These are phyloP conservation scores for Metschnikowia drakensbergensis DNA, from an alignment of 805 yeast species.

Conservation along the genomic window DNA sequence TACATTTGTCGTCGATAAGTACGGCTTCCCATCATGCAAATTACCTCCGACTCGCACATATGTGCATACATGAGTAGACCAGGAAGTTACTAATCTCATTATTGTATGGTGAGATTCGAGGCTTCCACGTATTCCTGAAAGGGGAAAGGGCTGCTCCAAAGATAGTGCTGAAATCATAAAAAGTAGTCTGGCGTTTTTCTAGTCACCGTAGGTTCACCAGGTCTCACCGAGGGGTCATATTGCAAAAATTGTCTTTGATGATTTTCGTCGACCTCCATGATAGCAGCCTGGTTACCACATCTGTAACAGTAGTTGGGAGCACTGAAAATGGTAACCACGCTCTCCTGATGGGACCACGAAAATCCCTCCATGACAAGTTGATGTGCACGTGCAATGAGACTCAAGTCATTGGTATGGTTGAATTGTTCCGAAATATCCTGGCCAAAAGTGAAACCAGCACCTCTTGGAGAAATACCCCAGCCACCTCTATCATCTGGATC, in stretches of 20 bases:
- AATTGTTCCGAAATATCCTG: conserved; percentile 92
- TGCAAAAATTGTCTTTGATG: conserved; percentile 89
- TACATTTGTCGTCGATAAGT: conserved; percentile 3
- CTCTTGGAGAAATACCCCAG: conserved; percentile 97
- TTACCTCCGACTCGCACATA: background rate
- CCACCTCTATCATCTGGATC: conserved; percentile 98
- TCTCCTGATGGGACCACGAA: conserved; percentile 91
- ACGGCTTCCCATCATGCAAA: conserved; percentile 1
- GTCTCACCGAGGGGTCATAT: conserved; percentile 94
- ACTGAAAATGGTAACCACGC: conserved; percentile 87
- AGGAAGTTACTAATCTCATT: background rate
- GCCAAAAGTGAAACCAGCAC: conserved; percentile 98
- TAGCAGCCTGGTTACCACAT: conserved; percentile 97
- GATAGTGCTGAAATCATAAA: conserved; percentile 43
- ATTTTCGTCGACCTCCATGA: conserved; percentile 95
- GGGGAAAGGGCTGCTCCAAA: background rate
- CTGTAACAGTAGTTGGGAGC: conserved; percentile 97
- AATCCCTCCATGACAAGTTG: conserved; percentile 98
- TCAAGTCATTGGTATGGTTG: conserved; percentile 82
- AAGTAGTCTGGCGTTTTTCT: conserved; percentile 97
- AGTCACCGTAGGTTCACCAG: conserved; percentile 96
- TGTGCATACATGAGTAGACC: background rate
- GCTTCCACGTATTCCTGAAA: background rate
- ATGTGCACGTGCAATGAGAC: conserved; percentile 90
- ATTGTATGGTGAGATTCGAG: background rate